These are phyloP conservation scores for apple (Malus domestica) DNA, from an alignment of 306 rosid genomes.

Conservation along the genomic window DNA sequence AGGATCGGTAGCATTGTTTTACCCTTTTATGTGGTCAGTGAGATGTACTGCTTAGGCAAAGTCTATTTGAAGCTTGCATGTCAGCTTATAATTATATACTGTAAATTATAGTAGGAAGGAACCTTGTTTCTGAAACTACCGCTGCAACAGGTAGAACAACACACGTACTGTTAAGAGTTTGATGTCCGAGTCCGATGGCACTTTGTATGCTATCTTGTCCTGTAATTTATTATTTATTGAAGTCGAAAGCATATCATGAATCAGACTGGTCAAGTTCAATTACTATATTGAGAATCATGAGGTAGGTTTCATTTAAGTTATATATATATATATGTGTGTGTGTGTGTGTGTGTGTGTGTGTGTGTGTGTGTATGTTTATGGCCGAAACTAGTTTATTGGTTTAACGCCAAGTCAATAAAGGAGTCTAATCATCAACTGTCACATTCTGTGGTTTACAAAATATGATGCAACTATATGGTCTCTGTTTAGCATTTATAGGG, in stretches of 20 bases:
- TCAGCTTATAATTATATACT: slow-evolving; percentile 37
- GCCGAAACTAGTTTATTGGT: too few species aligned
- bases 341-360: too few species aligned
- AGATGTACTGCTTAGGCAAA: slow-evolving; percentile 26
- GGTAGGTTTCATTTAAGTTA: background rate
- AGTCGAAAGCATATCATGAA: background rate
- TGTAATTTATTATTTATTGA: slow-evolving; percentile 16
- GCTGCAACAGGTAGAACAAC: slow-evolving; percentile 15
- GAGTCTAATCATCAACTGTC: too few species aligned
- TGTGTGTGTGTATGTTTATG: too few species aligned
- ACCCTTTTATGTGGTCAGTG: slow-evolving; percentile 22
- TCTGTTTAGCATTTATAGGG: too few species aligned
- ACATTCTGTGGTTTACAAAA: too few species aligned
- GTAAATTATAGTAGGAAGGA: slow-evolving; percentile 51
- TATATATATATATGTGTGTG: rapidly evolving
- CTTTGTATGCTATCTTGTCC: slow-evolving; percentile 19
- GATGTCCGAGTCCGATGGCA: slow-evolving; percentile 18
- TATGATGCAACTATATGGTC: too few species aligned
- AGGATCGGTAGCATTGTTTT: slow-evolving; percentile 31
- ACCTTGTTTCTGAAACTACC: slow-evolving; percentile 28
- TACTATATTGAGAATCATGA: background rate
- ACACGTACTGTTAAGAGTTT: slow-evolving; percentile 13
- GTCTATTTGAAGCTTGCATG: slow-evolving; percentile 27
- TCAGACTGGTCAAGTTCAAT: background rate
- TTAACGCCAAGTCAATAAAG: too few species aligned